Conservation (phyloP, 371 early-diverging fungal genomes). For the Mortierella sp. region DNA sequence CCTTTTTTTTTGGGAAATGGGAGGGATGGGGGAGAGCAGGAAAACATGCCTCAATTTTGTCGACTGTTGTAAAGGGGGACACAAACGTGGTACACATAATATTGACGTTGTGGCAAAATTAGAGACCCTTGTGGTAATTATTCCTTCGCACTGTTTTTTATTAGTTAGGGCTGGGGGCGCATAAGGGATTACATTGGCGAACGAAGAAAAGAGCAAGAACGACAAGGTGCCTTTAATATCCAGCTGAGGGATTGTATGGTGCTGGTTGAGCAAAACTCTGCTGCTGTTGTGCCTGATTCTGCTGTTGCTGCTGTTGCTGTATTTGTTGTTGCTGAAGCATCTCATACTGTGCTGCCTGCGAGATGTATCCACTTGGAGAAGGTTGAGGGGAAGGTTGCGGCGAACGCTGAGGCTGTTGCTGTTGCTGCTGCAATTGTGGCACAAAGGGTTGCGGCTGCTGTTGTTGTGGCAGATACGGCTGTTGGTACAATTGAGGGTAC, state of each 20-base stretch:
- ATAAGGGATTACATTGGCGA: too few species aligned
- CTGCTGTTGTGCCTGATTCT: neutral
- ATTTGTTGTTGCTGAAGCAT: neutral
- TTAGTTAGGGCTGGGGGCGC: neutral
- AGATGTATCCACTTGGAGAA: neutral
- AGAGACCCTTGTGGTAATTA: neutral
- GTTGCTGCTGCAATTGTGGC: neutral
- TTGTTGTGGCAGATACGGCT: neutral
- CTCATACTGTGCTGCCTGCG: constrained; percentile 1
- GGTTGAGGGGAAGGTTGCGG: neutral
- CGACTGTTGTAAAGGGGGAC: neutral
- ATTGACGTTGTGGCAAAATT: too few species aligned
- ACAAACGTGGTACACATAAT: neutral
- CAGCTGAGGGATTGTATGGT: neutral
- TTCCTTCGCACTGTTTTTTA: neutral
- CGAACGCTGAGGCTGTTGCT: neutral
- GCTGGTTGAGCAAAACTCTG: neutral
- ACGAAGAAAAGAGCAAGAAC: neutral
- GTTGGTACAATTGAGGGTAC: neutral
- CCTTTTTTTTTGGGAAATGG: neutral
- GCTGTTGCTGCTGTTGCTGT: neutral
- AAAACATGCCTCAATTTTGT: neutral
- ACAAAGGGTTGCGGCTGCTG: neutral
- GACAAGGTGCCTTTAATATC: neutral
- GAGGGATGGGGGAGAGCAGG: neutral